These are phyloP conservation scores for Westerdykella sp. DNA, from an alignment of 2,329 filamentous ascomycete genomes.

Conservation along the genomic window DNA sequence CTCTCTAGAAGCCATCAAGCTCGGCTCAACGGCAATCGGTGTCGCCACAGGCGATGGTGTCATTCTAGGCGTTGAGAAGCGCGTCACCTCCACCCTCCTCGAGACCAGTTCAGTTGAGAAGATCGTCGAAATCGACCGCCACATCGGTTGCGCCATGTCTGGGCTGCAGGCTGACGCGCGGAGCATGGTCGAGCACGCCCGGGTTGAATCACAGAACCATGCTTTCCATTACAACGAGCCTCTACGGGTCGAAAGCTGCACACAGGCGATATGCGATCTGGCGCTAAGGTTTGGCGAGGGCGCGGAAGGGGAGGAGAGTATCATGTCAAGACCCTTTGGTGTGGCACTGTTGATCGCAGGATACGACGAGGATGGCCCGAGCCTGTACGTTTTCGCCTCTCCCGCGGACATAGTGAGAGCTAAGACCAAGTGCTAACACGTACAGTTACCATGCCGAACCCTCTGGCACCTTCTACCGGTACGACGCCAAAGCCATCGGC, in stretches of 20 bases:
- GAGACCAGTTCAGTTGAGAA: conserved; percentile 98
- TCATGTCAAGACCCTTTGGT: conserved; percentile 96
- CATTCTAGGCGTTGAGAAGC: conserved; percentile 96
- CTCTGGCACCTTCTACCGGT: conserved; percentile 96
- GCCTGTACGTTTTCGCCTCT: conserved; percentile 54
- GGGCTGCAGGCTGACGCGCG: conserved; percentile 95
- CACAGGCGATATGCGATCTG: conserved; percentile 96
- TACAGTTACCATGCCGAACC: conserved; percentile 88
- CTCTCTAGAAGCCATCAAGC: conserved; percentile 99
- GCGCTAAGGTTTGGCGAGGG: conserved; percentile 95
- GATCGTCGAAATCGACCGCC: conserved; percentile 98
- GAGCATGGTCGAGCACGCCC: conserved; percentile 96
- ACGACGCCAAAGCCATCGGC: conserved; percentile 97
- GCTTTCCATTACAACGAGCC: conserved; percentile 97
- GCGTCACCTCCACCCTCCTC: conserved; percentile 93
- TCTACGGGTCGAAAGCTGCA: conserved; percentile 93
- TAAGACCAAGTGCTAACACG: conserved; percentile 1
- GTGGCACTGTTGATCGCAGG: conserved; percentile 94
- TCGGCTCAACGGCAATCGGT: conserved; percentile 95
- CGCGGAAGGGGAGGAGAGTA: conserved; percentile 94
- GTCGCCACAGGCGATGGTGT: conserved; percentile 94
- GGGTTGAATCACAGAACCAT: conserved; percentile 95
- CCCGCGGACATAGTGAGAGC: background rate
- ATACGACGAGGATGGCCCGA: conserved; percentile 93
- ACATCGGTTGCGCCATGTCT: conserved; percentile 98